phyloP scores from a whole-genome alignment of 2,329 filamentous ascomycete genomes.

The Aspergillus sp. region DNA sequence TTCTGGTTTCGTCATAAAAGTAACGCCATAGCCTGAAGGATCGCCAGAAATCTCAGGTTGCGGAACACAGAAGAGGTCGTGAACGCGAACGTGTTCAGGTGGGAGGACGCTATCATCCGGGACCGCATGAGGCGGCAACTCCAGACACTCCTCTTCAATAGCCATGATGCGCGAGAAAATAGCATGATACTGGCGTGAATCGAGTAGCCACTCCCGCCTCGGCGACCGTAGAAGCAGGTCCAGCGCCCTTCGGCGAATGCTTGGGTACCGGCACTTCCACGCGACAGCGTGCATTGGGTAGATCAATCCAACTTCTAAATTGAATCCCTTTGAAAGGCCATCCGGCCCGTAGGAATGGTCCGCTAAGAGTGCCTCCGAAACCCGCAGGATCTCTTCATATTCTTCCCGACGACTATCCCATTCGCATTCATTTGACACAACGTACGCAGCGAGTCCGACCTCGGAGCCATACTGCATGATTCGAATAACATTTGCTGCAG shows the following conservation, averaged over 20 bases:
- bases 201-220: constrained; percentile 16
- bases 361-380: not conserved
- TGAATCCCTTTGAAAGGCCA: constrained; percentile 3
- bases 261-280: constrained; percentile 24
- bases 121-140: not conserved
- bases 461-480: constrained; percentile 9
- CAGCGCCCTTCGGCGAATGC: constrained; percentile 17
- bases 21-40: constrained; percentile 7
- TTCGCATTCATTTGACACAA: constrained; percentile 8
- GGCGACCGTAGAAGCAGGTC: constrained; percentile 17
- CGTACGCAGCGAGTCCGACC: constrained; percentile 11
- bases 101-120: not conserved
- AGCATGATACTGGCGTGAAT: constrained; percentile 13
- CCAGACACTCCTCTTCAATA: constrained; percentile 13
- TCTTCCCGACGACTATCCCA: constrained; percentile 14
- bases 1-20: constrained; percentile 14
- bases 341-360: not conserved
- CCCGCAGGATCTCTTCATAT: constrained; percentile 12
- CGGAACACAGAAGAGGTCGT: constrained; percentile 12
- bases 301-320: constrained; percentile 17
- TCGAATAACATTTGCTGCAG: constrained; percentile 13
- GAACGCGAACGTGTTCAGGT: constrained; percentile 14
- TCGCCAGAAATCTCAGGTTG: not conserved
- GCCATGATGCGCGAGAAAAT: constrained; percentile 19
- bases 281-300: constrained; percentile 21